Base-by-base conservation (phyloP, 2,329 filamentous ascomycete genomes). In the Colletotrichum godetiae region DNA sequence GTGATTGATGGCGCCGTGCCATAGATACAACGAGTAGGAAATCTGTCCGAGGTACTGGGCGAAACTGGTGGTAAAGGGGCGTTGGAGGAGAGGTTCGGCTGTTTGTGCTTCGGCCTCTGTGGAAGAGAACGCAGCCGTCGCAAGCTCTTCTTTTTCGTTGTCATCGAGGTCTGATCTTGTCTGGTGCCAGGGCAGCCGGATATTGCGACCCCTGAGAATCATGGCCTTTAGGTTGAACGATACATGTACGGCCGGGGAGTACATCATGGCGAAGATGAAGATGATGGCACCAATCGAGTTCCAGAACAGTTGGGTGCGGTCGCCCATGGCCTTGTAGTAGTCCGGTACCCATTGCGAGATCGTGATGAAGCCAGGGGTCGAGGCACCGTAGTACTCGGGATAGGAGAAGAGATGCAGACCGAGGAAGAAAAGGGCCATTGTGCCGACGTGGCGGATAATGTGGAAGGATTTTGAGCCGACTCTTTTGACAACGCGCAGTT, bases 21-120 rank as follows among this genome's bases (percentile, higher is more conserved):
- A 87, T 13, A 92, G 84, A 78, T 92, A 92, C 24, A 92, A 77
- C 60, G 88, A 86, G 77, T 89, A 92, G 59, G 88, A 90, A 75
- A 92, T 87, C 76, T 86, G 86, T 69, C 90, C 90, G 5, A 92
- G 81, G 79, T 91, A 92, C 76, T 90, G 89, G 2, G 89, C 82
- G n/a, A 84, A 76, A 3, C 74, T 78, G 5, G 83, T 81, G 75
- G 86, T 87, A 79, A 91, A 90, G 67, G 89, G 80, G 19, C 82
- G 80, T 76, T 88, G 82, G 86, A 86, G 10, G 76, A 80, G 2
- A 78, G 78, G 10, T 84, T 86, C 67, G 85, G 84, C 42, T 11
- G 0, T 49, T 22, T n/a, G 19, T 49, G 15, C 85, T 88, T 80
- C 1, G 87, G 84, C 4, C 88, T 88, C 24, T 37, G 85, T 77